These are phyloP conservation scores for Fusarium agapanthi DNA, from an alignment of 2,329 filamentous ascomycete species.

Conservation along the genomic window DNA sequence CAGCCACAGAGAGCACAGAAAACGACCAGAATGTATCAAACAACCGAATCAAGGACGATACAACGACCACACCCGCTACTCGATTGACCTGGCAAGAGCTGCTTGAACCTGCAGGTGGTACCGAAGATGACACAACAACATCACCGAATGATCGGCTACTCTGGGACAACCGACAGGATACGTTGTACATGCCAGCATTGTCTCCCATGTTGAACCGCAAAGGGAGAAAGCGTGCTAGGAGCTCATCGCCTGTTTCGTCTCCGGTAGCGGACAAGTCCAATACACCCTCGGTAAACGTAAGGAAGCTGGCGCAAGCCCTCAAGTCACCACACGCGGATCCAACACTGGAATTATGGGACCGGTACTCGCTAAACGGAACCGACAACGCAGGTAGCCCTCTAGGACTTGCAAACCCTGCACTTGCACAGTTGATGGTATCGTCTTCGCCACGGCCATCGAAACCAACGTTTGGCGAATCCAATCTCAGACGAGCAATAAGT, in stretches of 20 bases:
- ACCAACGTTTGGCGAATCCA: conserved; percentile 46
- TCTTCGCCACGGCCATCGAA: conserved; percentile 72
- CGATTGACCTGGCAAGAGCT: conserved; percentile 68
- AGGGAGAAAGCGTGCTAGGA: conserved; percentile 73
- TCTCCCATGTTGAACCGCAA: conserved; percentile 60
- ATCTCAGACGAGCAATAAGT: conserved; percentile 71
- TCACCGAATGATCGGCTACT: conserved; percentile 70
- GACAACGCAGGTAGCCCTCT: conserved; percentile 54
- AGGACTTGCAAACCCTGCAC: conserved; percentile 62
- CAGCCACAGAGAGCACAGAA: conserved; percentile 19
- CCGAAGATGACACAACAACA: conserved; percentile 55
- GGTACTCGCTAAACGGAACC: conserved; percentile 64
- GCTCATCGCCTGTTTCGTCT: conserved; percentile 77
- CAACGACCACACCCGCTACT: conserved; percentile 56
- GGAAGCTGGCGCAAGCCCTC: conserved; percentile 65
- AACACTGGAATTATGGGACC: conserved; percentile 79
- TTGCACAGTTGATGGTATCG: conserved; percentile 73
- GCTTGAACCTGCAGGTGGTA: conserved; percentile 54
- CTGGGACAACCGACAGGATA: conserved; percentile 65
- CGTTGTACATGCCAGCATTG: conserved; percentile 51
- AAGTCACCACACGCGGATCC: conserved; percentile 77
- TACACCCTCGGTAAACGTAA: conserved; percentile 63
- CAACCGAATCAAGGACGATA: conserved; percentile 35
- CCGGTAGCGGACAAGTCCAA: conserved; percentile 60
- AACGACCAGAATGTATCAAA: conserved; percentile 12